Evolutionary conservation across 73 alveolate genomes (phyloP).

Genomic region (Tetrahymena borealis): DNA sequence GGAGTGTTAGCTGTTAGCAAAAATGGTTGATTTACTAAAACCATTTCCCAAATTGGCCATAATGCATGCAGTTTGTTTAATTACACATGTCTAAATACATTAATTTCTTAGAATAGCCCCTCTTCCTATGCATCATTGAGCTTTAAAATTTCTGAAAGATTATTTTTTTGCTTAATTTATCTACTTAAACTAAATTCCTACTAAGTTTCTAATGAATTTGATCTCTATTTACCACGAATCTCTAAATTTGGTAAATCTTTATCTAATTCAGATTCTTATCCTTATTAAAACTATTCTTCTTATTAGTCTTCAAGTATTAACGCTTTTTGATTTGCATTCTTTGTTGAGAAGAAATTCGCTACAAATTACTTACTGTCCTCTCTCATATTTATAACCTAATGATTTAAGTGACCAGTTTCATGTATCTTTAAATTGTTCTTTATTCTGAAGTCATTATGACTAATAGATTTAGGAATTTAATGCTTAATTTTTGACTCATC

Average conservation of each 20-base stretch:
- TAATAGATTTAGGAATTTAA: background rate
- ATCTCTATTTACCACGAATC: background rate
- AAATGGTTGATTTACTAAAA: background rate
- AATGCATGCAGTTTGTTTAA: background rate
- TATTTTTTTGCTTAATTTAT: background rate
- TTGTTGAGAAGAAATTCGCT: background rate
- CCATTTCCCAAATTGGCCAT: background rate
- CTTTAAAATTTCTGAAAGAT: background rate
- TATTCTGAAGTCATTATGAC: background rate
- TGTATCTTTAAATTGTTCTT: background rate
- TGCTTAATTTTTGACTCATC: background rate
- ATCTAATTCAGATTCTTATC: background rate
- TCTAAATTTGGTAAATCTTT: background rate
- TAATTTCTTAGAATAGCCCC: background rate
- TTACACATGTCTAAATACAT: background rate
- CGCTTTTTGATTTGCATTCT: background rate
- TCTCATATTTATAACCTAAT: background rate
- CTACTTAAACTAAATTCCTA: background rate
- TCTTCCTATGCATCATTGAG: background rate
- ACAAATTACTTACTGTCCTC: background rate
- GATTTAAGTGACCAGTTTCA: background rate
- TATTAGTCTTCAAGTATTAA: background rate
- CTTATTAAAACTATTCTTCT: background rate
- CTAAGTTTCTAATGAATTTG: background rate
- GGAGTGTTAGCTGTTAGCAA: background rate